Conservation (phyloP, 2,329 filamentous ascomycete species). For the Plenodomus biglobosus region DNA sequence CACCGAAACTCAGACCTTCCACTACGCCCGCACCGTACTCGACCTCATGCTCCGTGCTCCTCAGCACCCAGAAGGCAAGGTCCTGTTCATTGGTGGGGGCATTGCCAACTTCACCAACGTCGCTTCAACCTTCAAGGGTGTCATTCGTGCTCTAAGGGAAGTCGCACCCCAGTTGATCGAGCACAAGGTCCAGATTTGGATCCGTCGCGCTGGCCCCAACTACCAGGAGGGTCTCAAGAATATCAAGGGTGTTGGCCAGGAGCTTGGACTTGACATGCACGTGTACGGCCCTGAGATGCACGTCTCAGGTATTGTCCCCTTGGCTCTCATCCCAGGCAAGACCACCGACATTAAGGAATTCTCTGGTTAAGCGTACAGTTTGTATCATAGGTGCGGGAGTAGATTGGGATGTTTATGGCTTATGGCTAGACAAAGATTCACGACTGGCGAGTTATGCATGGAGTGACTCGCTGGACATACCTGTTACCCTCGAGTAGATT, state of each 20-base stretch:
- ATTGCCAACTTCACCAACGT: conserved; percentile 99
- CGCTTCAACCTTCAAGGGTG: conserved; percentile 98
- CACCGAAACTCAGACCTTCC: conserved; percentile 98
- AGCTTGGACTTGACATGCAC: conserved; percentile 95
- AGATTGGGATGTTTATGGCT: conserved; percentile 23
- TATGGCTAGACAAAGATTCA: conserved; percentile 36
- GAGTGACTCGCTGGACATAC: not conserved
- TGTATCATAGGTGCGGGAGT: conserved; percentile 32
- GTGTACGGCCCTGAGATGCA: conserved; percentile 79
- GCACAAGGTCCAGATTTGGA: conserved; percentile 99
- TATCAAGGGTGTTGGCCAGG: conserved; percentile 94
- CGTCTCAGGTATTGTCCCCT: conserved; percentile 92
- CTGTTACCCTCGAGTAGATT: not conserved
- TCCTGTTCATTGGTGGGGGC: conserved; percentile 98
- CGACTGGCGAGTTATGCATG: not conserved
- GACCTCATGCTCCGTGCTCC: conserved; percentile 97
- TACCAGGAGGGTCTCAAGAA: conserved; percentile 99
- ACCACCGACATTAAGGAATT: conserved; percentile 64
- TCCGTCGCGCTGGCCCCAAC: conserved; percentile 87
- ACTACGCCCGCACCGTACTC: conserved; percentile 95
- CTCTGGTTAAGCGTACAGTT: conserved; percentile 47
- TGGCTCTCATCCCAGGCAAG: conserved; percentile 72
- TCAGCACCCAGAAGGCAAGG: conserved; percentile 84
- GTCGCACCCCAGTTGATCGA: conserved; percentile 82
- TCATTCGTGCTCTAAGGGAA: conserved; percentile 93